phyloP scores from a whole-genome alignment of 805 yeast species.

The Yueomyces sinensis region DNA sequence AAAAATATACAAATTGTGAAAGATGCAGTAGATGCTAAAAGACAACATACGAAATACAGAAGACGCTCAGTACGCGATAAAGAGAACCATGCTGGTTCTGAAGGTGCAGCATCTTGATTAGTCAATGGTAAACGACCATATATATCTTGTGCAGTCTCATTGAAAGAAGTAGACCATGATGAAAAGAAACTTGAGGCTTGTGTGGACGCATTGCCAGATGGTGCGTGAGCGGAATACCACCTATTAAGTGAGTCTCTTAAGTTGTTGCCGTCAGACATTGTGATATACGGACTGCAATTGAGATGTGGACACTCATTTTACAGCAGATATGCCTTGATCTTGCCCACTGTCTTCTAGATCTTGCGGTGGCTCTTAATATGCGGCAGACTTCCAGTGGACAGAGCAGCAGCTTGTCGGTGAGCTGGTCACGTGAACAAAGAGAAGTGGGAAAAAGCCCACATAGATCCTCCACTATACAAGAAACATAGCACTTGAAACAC shows the following conservation, averaged over 20 bases:
- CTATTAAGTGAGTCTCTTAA: conserved; percentile 24
- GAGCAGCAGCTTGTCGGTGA: too few species aligned
- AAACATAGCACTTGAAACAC: too few species aligned
- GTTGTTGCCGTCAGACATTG: neutral
- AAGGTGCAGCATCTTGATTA: conserved; percentile 33
- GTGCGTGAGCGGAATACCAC: conserved; percentile 23
- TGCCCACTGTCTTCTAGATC: too few species aligned
- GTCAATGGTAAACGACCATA: conserved; percentile 56
- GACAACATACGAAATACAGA: conserved; percentile 61
- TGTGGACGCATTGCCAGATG: conserved; percentile 6
- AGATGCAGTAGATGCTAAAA: conserved; percentile 67
- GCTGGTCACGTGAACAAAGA: too few species aligned
- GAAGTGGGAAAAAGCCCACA: too few species aligned
- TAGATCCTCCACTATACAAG: too few species aligned
- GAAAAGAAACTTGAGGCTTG: conserved; percentile 26
- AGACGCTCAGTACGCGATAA: conserved; percentile 70
- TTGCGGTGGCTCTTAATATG: too few species aligned
- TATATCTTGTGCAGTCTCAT: conserved; percentile 36
- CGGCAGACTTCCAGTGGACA: too few species aligned
- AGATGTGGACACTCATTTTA: too few species aligned
- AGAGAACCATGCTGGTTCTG: conserved; percentile 68
- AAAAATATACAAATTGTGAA: conserved; percentile 70
- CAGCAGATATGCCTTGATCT: too few species aligned
- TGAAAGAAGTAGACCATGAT: conserved; percentile 27
- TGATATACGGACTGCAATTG: too few species aligned